Conservation (phyloP, 2,329 filamentous ascomycete genomes). For the Neopestalotiopsis sp. region DNA sequence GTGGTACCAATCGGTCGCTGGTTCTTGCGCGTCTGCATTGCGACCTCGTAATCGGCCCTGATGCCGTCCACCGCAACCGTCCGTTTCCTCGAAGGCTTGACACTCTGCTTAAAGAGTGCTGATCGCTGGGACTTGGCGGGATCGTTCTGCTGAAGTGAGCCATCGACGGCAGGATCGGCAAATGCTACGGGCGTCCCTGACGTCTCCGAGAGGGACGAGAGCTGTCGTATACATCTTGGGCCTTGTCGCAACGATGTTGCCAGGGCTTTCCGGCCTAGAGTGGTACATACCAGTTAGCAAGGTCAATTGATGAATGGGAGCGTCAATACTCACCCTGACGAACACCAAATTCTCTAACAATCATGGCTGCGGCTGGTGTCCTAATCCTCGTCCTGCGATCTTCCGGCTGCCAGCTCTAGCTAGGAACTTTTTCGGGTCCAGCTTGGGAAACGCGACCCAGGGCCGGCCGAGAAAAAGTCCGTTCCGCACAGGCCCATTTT, state of each 20-base stretch:
- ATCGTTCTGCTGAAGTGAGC: constrained; percentile 23
- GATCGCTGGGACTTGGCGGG: constrained; percentile 27
- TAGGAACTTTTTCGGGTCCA: constrained; percentile 17
- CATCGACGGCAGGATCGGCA: constrained; percentile 29
- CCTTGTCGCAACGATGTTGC: constrained; percentile 45
- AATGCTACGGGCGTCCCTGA: constrained; percentile 30
- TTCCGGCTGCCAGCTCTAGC: background rate
- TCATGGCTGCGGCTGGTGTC: constrained; percentile 14
- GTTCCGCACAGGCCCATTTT: background rate
- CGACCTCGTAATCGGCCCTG: constrained; percentile 43
- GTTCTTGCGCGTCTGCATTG: constrained; percentile 47
- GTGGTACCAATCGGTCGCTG: constrained; percentile 55
- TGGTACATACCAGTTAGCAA: constrained; percentile 27
- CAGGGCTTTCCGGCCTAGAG: constrained; percentile 59
- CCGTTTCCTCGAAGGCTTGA: constrained; percentile 24
- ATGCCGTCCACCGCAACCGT: constrained; percentile 34
- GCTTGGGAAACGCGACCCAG: constrained; percentile 6
- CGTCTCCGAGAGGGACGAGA: constrained; percentile 45
- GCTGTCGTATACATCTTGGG: constrained; percentile 43
- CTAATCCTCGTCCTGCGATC: constrained; percentile 5
- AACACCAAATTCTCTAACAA: constrained; percentile 19
- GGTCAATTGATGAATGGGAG: constrained; percentile 12
- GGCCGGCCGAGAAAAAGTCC: constrained; percentile 6
- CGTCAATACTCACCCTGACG: constrained; percentile 17
- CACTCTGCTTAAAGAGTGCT: constrained; percentile 32